phyloP scores from a whole-genome alignment of 257 asterid species.

The Fraxinus quadrangulata region DNA sequence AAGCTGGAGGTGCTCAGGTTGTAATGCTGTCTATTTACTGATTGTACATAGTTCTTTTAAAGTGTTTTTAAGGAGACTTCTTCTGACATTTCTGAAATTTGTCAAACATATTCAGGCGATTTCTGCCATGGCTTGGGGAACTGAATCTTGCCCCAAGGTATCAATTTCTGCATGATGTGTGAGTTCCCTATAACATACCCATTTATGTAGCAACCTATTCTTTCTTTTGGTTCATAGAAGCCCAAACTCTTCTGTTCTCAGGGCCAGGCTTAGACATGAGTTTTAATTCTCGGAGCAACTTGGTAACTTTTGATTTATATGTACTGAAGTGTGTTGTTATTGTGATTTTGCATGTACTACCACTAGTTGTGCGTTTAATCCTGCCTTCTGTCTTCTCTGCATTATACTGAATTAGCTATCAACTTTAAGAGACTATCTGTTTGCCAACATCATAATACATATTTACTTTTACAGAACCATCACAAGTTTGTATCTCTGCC shows the following conservation, averaged over 20 bases:
- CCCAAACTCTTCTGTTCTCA: neutral
- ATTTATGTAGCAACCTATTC: constrained; percentile 9
- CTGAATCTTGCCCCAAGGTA: constrained; percentile 98
- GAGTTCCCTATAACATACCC: neutral
- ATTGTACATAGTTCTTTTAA: neutral
- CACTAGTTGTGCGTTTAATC: neutral
- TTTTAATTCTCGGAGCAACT: neutral
- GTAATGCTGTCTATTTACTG: constrained; percentile 19
- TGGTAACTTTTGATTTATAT: neutral
- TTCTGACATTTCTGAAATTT: constrained; percentile 21
- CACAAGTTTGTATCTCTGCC: neutral
- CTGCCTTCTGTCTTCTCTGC: neutral
- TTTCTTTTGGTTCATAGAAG: neutral
- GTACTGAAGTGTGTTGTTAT: neutral
- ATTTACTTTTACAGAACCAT: neutral
- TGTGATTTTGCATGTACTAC: neutral
- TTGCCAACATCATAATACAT: neutral
- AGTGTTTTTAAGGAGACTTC: constrained; percentile 14
- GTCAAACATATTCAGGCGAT: constrained; percentile 59
- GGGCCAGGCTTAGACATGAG: neutral
- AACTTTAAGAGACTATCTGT: neutral
- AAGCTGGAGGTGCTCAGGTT: constrained; percentile 99
- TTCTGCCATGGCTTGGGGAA: constrained; percentile 99
- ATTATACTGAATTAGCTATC: neutral
- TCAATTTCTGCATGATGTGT: constrained; percentile 20